Percentiles rank a stretch among this genome's conserved stretches.
Evolutionary conservation across 2,329 filamentous ascomycete species (phyloP).

Genomic region (Xylariaceae sp.): DNA sequence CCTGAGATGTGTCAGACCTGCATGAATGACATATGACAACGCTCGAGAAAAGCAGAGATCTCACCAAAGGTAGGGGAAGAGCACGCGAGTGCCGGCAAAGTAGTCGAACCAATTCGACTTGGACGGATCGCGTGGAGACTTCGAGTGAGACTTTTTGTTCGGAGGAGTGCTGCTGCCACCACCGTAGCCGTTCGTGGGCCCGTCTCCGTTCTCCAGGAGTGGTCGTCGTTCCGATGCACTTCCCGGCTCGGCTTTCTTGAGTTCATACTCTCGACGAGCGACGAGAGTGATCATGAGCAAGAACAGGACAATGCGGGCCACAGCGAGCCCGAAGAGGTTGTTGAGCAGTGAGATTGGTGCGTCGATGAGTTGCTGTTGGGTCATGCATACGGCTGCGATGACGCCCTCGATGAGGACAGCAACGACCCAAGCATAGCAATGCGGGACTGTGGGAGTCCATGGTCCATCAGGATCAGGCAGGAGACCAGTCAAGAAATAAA

Average conservation of each 20-base stretch:
- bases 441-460: slow-evolving; percentile 37
- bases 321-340: slow-evolving; percentile 29
- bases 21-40: not conserved
- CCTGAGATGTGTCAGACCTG: slow-evolving; percentile 26
- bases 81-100: slow-evolving; percentile 39
- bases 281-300: slow-evolving; percentile 34
- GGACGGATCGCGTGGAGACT: slow-evolving; percentile 18
- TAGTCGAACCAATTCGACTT: slow-evolving; percentile 41
- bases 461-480: slow-evolving; percentile 42
- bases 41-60: not conserved
- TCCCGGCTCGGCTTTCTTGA: slow-evolving; percentile 31
- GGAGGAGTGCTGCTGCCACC: slow-evolving; percentile 7
- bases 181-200: slow-evolving; percentile 29
- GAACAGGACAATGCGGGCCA: slow-evolving; percentile 32
- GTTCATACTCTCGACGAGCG: slow-evolving; percentile 30
- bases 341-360: slow-evolving; percentile 30
- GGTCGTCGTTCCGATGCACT: slow-evolving; percentile 35
- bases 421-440: slow-evolving; percentile 36
- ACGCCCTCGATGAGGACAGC: slow-evolving; percentile 35
- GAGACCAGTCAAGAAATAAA: slow-evolving; percentile 40
- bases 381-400: slow-evolving; percentile 34
- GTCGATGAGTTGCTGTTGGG: slow-evolving; percentile 29
- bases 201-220: slow-evolving; percentile 38
- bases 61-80: slow-evolving; percentile 44
- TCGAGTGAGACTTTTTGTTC: slow-evolving; percentile 5